phyloP scores from a whole-genome alignment of 352 stramenopile species.

The Ophiocytium majus region DNA sequence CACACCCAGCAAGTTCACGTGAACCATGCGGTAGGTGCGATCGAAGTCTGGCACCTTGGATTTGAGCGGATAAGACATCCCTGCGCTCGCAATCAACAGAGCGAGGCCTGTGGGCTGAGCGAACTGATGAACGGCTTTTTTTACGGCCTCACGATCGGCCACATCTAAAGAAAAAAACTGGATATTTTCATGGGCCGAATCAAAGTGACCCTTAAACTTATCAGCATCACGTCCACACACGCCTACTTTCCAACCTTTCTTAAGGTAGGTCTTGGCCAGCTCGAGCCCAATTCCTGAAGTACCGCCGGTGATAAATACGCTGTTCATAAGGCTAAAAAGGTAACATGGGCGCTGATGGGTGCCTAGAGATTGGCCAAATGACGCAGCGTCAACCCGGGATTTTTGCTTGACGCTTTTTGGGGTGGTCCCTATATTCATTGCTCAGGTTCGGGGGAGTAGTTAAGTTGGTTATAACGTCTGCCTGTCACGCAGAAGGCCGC shows the following conservation, averaged over 20 bases:
- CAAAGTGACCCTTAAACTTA: background rate
- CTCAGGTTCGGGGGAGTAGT: constrained; percentile 4
- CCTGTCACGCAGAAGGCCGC: constrained; percentile 15
- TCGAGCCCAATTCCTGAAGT: background rate
- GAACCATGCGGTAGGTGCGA: background rate
- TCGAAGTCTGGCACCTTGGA: constrained; percentile 3
- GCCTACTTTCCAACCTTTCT: constrained; percentile 15
- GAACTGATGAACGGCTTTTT: background rate
- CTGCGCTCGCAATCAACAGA: constrained; percentile 2
- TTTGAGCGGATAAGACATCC: background rate
- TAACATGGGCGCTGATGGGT: too few relatives aligned
- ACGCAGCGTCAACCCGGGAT: background rate
- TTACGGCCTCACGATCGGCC: background rate
- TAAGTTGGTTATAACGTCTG: constrained; percentile 21
- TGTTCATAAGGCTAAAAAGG: background rate
- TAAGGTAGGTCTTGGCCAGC: background rate
- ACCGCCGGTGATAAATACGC: background rate
- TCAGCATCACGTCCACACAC: background rate
- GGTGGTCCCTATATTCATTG: background rate
- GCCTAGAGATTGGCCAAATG: too few relatives aligned
- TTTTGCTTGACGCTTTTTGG: background rate
- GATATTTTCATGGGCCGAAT: background rate
- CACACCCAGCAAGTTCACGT: constrained; percentile 9
- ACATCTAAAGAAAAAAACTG: background rate
- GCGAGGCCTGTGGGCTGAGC: background rate